A percentile compares a stretch with the other conserved stretches of the same genome.
Evolutionary conservation across 306 rosid genomes (phyloP).

Genomic region (Fagus sylvatica): DNA sequence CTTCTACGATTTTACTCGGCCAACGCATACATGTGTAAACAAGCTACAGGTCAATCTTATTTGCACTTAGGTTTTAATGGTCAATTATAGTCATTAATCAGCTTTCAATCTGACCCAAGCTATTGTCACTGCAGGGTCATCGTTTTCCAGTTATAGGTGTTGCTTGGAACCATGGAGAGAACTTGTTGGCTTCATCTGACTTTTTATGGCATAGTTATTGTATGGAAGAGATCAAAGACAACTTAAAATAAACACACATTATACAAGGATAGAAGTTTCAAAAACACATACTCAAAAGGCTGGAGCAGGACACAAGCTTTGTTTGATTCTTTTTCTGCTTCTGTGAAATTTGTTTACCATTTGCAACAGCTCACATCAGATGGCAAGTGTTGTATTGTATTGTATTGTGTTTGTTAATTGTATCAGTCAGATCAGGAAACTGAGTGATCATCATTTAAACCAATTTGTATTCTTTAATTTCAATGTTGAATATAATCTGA

Average conservation of each 20-base stretch:
- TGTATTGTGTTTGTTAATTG: not conserved
- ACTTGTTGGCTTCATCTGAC: slow-evolving; percentile 93
- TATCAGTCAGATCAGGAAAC: slow-evolving; percentile 2
- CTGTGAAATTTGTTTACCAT: not conserved
- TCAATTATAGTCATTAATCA: slow-evolving; percentile 1
- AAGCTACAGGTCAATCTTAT: slow-evolving; percentile 76
- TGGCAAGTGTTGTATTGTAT: not conserved
- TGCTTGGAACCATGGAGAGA: slow-evolving; percentile 96
- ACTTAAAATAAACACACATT: slow-evolving; percentile 28
- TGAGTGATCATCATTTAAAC: not conserved
- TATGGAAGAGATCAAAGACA: slow-evolving; percentile 90
- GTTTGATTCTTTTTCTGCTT: slow-evolving; percentile 4
- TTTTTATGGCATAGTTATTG: slow-evolving; percentile 83
- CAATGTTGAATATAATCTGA: not conserved
- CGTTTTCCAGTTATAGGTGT: slow-evolving; percentile 85
- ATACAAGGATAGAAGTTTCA: not conserved
- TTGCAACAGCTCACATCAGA: not conserved
- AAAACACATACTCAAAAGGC: not conserved
- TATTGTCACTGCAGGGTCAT: slow-evolving; percentile 74
- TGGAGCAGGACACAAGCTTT: not conserved
- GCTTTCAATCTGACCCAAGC: slow-evolving; percentile 25
- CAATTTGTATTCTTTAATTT: not conserved
- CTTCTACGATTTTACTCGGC: slow-evolving; percentile 92
- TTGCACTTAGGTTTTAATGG: not conserved
- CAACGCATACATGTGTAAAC: slow-evolving; percentile 92